Base-by-base conservation (phyloP, 768 basidiomycete species). In the Myochromella boudieri region DNA sequence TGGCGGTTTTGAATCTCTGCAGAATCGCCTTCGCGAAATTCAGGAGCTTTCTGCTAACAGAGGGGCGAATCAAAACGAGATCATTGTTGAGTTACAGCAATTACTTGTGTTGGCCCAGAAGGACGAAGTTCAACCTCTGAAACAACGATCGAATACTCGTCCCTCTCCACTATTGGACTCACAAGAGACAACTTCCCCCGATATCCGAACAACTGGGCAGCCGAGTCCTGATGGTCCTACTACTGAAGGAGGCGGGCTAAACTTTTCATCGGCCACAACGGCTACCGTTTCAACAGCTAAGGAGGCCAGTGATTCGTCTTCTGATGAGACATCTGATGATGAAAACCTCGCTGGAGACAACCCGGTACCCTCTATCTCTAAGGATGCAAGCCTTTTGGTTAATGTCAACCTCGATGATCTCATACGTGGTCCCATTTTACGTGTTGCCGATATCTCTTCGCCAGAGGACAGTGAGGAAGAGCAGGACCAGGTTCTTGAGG, bases 11-110 rank as follows among this genome's bases (percentile, higher is more conserved):
- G 60, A 64, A 6, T 59, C 71, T 6, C 69, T 84, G 54, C 67
- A 64, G 50, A 63, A 62, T 40, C 77, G 80, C 43, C 60, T 84
- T 33, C 60, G 56, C 6, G 72, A 78, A 50, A 60, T 82, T 15
- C 61, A 67, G 54, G 51, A 63, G 55, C 51, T 54, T 29, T 46
- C 48, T 4, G 53, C 54, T 1, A 57, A 57, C 39, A 63, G 56
- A 29, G 57, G 42, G 22, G 55, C 51, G 12, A 51, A 60, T 31
- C 64, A 60, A 31, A 27, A 47, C 12, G 45, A 57, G 9, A 49
- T 76, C 15, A 72, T 82, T 29, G 60, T 61, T 22, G 73, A 77
- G 42, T 56, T 83, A 37, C 68, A 71, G 41, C 55, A 47, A 26
- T 64, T 68, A 29, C 55, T 66, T 42, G 15, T 29, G 24, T 8